Conservation (phyloP, 2,329 filamentous ascomycete species). For the Neophaeococcomyces mojaviensis region DNA sequence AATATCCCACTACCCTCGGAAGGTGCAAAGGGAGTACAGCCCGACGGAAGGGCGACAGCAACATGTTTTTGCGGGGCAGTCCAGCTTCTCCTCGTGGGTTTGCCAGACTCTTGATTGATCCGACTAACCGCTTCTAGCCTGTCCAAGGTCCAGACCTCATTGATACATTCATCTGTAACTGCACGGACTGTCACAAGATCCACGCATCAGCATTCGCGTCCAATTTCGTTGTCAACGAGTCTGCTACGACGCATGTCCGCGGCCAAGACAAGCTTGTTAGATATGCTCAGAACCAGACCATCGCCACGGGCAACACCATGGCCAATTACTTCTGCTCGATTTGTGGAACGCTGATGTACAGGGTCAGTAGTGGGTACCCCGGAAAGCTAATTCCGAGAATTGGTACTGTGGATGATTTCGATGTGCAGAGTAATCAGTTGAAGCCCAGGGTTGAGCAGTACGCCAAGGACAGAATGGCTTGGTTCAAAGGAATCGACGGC, state of each 20-base stretch:
- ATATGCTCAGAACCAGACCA: conserved; percentile 43
- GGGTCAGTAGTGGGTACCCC: conserved; percentile 39
- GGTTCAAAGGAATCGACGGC: conserved; percentile 38
- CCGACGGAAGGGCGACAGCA: conserved; percentile 44
- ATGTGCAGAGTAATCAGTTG: conserved; percentile 49
- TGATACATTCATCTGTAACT: conserved; percentile 52
- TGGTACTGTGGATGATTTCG: conserved; percentile 57
- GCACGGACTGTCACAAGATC: conserved; percentile 55
- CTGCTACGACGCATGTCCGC: conserved; percentile 42
- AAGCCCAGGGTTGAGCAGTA: conserved; percentile 49
- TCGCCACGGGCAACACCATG: conserved; percentile 45
- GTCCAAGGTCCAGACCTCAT: conserved; percentile 40
- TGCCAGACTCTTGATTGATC: neutral
- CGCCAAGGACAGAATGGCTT: conserved; percentile 44
- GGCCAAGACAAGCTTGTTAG: conserved; percentile 45
- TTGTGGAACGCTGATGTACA: conserved; percentile 57
- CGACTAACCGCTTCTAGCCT: conserved; percentile 29
- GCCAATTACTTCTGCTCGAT: conserved; percentile 54
- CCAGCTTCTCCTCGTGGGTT: conserved; percentile 46
- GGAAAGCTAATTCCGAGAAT: conserved; percentile 45
- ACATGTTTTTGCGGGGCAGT: conserved; percentile 54
- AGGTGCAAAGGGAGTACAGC: no score
- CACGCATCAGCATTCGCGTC: conserved; percentile 56
- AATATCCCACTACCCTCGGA: no score
- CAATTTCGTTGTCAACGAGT: conserved; percentile 47